Base-by-base conservation (phyloP, 208 protist species). In the Leishmania martiniquensis region DNA sequence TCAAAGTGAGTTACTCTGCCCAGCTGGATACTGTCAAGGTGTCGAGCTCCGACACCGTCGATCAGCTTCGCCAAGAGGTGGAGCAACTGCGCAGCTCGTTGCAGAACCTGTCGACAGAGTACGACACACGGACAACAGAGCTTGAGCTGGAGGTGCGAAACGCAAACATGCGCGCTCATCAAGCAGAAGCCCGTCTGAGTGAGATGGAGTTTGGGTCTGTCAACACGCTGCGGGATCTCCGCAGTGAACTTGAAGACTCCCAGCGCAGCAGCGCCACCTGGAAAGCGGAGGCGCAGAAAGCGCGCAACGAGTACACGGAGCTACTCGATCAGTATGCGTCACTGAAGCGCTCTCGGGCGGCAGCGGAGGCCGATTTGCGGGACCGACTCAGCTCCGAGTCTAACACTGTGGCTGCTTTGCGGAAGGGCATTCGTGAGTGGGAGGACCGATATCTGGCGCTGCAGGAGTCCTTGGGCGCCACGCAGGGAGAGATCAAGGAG, bases 91-190 rank as follows among this genome's bases (percentile, higher is more conserved):
- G 84, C 39, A 76, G 70, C 25, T 85, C 82, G 0, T 65, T 96
- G 75, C 84, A 88, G 44, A 81, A 55, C 25, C 73, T 72, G 54
- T 83, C 83, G 15, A 59, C 76, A n/a, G 90, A 93, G 72, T 90
- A 88, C 71, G 86, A 91, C 68, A 83, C 72, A 39, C 90, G 85
- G 17, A 83, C 87, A 9, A 68, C 81, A 9, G 78, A 87, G 57
- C 66, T 95, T 22, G 92, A 96, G 82, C 70, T 78, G 2, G 82
- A 87, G 78, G 80, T 95, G 29, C 76, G 73, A 34, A 79, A 88
- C 65, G 88, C 92, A 12, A 88, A 85, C 75, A 75, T 75, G 49
- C 85, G 90, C 15, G 89, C 86, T 2, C 81, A 91, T 70, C 73
- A 85, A 34, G 92, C 92, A 7, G 90, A 94, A 78, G 73, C 81